Evolutionary conservation across 208 protist species (phyloP).

Genomic region (Sergeia podlipaevii): DNA sequence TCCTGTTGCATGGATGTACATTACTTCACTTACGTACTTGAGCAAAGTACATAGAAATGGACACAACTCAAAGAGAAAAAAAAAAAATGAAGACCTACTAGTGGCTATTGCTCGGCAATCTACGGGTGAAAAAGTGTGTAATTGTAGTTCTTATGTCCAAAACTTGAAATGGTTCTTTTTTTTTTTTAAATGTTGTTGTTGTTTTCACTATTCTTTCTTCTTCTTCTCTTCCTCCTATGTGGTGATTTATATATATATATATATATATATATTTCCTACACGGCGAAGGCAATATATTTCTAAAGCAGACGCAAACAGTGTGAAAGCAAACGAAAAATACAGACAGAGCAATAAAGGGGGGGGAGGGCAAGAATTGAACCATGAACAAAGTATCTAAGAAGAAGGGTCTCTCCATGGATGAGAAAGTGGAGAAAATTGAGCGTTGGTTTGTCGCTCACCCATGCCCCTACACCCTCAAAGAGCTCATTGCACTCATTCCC

Average conservation of each 20-base stretch:
- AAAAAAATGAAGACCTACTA: too few species aligned
- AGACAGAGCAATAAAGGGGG: neutral
- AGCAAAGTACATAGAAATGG: too few species aligned
- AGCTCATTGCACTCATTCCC: constrained; percentile 52
- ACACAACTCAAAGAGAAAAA: too few species aligned
- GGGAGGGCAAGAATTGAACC: neutral
- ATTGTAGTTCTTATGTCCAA: neutral
- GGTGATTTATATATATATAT: constrained; percentile 3
- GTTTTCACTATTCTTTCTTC: neutral
- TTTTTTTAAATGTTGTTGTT: neutral
- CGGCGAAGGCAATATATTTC: too few species aligned
- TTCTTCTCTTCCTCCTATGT: constrained; percentile 2
- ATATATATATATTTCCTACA: too few species aligned
- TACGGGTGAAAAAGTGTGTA: neutral
- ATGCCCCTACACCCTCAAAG: constrained; percentile 78
- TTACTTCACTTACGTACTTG: too few species aligned
- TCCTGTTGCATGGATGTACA: too few species aligned
- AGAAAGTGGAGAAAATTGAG: constrained; percentile 66
- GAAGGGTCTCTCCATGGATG: constrained; percentile 84
- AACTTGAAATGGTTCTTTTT: neutral
- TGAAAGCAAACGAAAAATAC: neutral
- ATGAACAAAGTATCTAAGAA: constrained; percentile 34
- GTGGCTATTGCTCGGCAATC: too few species aligned
- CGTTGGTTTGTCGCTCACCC: constrained; percentile 56
- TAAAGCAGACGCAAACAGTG: constrained; percentile 3